These are phyloP conservation scores for Glaciozyma antarctica DNA, from an alignment of 768 basidiomycete genomes.

Conservation along the genomic window DNA sequence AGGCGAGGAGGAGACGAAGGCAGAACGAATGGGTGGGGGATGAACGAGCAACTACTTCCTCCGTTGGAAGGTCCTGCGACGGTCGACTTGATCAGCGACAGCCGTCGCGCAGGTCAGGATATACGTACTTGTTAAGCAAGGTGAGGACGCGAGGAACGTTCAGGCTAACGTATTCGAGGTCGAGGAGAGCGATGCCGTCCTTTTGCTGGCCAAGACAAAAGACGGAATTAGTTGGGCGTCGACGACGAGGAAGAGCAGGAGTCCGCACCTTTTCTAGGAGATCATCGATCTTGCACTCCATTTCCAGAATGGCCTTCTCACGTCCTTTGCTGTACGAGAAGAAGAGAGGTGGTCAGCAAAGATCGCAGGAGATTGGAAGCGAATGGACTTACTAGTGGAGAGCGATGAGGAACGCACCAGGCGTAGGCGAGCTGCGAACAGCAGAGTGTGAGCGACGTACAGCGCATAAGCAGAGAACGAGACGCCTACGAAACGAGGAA, in stretches of 20 bases:
- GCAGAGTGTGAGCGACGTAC: too few species aligned
- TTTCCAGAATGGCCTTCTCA: conserved; percentile 97
- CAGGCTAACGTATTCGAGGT: conserved; percentile 73
- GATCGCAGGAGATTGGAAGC: too few species aligned
- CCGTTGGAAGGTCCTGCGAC: not conserved
- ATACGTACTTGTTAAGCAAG: conserved; percentile 27
- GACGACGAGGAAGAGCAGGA: not conserved
- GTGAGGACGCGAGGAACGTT: conserved; percentile 24
- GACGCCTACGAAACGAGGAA: conserved; percentile 70
- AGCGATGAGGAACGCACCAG: conserved; percentile 97
- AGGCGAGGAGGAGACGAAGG: not conserved
- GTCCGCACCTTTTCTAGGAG: conserved; percentile 78
- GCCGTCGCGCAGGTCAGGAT: not conserved
- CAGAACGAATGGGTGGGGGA: not conserved
- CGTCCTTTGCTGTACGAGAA: conserved; percentile 48
- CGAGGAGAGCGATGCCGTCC: conserved; percentile 91
- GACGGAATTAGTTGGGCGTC: not conserved
- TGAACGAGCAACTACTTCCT: not conserved
- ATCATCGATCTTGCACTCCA: conserved; percentile 94
- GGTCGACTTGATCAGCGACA: not conserved
- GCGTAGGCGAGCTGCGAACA: conserved; percentile 59
- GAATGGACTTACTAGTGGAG: conserved; percentile 69
- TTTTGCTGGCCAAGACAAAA: conserved; percentile 66
- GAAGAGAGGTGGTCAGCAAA: not conserved
- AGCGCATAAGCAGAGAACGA: not conserved